phyloP scores from a whole-genome alignment of 306 rosid genomes.

The Clitoria ternatea region DNA sequence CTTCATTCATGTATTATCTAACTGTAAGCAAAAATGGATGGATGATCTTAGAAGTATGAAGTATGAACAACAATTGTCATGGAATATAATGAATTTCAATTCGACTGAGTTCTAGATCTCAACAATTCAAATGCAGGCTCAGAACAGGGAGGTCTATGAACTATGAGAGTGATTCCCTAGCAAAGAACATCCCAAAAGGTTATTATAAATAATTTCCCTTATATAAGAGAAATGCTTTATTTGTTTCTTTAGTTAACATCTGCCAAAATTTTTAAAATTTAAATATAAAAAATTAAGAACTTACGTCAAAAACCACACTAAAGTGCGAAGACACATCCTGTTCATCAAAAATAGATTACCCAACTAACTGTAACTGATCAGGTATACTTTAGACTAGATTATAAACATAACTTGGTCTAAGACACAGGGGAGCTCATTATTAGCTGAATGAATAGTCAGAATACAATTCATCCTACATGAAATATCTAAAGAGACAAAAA shows the following conservation, averaged over 20 bases:
- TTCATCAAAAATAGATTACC: not conserved
- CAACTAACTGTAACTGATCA: not conserved
- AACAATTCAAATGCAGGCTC: not conserved
- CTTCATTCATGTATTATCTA: too few relatives aligned
- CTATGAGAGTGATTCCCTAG: not conserved
- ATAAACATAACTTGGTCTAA: not conserved
- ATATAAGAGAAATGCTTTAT: not conserved
- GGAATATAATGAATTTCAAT: not conserved
- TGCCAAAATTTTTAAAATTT: constrained; percentile 27
- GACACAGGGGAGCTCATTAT: too few relatives aligned
- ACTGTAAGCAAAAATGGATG: too few relatives aligned
- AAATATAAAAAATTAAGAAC: constrained; percentile 6
- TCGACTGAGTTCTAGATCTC: not conserved
- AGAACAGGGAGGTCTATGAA: not conserved
- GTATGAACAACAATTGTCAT: not conserved
- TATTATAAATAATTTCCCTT: not conserved
- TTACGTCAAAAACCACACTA: not conserved
- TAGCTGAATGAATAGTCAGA: too few relatives aligned
- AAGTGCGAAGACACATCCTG: not conserved
- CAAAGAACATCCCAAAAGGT: not conserved
- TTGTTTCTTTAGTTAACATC: constrained; percentile 23
- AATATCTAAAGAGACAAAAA: not conserved
- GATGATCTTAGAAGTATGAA: too few relatives aligned
- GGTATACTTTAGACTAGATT: not conserved
- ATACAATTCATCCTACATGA: not conserved